Percentiles rank a stretch among this genome's conserved stretches.
phyloP scores from a whole-genome alignment of 768 basidiomycete species.

The Pisolithus orientalis region DNA sequence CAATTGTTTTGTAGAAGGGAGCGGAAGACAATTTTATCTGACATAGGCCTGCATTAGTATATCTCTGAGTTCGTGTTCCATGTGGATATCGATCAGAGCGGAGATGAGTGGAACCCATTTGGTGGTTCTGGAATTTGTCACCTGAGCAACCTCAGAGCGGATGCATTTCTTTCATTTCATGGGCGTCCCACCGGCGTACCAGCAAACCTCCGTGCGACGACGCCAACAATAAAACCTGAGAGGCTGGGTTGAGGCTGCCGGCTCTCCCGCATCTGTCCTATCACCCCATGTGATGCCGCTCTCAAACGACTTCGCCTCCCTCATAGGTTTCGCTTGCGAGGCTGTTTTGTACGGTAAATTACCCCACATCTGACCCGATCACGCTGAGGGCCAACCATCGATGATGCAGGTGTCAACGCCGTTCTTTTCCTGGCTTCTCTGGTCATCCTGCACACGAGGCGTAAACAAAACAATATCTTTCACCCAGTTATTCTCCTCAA shows the following conservation, averaged over 20 bases:
- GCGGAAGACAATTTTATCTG: too few species aligned
- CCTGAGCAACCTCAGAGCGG: too few species aligned
- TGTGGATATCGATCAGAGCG: too few species aligned
- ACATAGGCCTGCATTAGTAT: too few species aligned
- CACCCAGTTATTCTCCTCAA: constrained; percentile 25
- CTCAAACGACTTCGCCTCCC: constrained; percentile 24
- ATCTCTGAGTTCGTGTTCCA: too few species aligned
- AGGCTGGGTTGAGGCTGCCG: too few species aligned
- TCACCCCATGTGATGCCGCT: constrained; percentile 16
- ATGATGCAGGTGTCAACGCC: constrained; percentile 10
- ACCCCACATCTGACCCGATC: background rate
- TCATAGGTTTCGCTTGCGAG: constrained; percentile 34
- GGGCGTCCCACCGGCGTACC: too few species aligned
- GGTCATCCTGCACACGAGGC: constrained; percentile 15
- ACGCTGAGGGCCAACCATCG: background rate
- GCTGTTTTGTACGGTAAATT: constrained; percentile 29
- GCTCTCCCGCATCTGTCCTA: background rate
- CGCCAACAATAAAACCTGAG: too few species aligned
- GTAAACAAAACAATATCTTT: constrained; percentile 6
- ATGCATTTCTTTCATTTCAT: too few species aligned
- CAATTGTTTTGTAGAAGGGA: constrained; percentile 20
- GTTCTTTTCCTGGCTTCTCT: constrained; percentile 26
- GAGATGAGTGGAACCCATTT: too few species aligned
- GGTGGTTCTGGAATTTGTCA: too few species aligned
- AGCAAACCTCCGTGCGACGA: too few species aligned